Base-by-base conservation (phyloP, 768 basidiomycete genomes). In the Hygrophoropsis aurantiaca region DNA sequence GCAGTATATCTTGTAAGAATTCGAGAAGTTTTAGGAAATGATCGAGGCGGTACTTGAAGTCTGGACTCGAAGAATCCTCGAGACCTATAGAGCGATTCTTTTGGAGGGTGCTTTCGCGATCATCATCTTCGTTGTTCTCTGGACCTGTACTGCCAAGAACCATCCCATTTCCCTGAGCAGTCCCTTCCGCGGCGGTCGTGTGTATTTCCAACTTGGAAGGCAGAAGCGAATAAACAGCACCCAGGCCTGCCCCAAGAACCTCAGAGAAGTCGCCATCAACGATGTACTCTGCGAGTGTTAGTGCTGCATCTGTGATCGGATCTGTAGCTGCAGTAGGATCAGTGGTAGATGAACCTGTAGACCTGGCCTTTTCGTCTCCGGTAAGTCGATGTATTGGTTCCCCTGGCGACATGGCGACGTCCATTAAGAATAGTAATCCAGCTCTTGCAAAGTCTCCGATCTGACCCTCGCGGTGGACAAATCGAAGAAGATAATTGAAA, bases 261-360 rank as follows among this genome's bases (percentile, higher is more conserved):
- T 97, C 94, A n/a, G 93, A 91, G 64, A 97, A 95, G 66, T 97
- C 95, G n/a, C 94, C 91, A 58, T 95, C 91, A 15, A 97, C 78
- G 42, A 97, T 90, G 61, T 92, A 97, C 61, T 94, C 92, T 16
- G 91, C 91, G 32, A 98, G 73, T 7, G 90, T 88, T 35, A 94
- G 74, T 1, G 88, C 87, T 1, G 92, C 90, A 59, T 94, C 92
- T 24, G 80, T 81, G 34, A 91, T 79, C 3, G 93, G 85, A 61
- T 95, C 91, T 16, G 62, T 53, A 18, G 38, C 20, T n/a, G n/a
- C 7, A 2, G 20, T 16, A 8, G 54, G 43, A 19, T 58, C 54
- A 3, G 46, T 51, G n/a, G 58, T 57, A 16, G 58, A 40, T 4
- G 58, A 56, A 4, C 68, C 53, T 5, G 59, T 47, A 15, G 62